phyloP scores from a whole-genome alignment of 192 early-diverging fungal species.

The Coemansia sp. region DNA sequence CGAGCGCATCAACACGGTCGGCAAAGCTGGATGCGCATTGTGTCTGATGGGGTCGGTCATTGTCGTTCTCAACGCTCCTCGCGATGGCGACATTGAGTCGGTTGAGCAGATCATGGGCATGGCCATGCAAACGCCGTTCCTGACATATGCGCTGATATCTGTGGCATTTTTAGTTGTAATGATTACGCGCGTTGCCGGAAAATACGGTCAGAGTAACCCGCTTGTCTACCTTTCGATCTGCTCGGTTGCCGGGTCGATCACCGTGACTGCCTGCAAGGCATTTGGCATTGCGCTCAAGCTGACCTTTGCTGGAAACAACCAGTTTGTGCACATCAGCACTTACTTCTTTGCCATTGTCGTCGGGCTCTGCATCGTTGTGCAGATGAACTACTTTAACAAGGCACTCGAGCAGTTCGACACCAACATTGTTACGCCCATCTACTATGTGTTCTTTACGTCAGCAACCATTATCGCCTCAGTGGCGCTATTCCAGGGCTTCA shows the following conservation, averaged over 20 bases:
- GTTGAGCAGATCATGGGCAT: slow-evolving; percentile 83
- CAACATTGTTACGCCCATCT: slow-evolving; percentile 85
- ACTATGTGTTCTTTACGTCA: slow-evolving; percentile 95
- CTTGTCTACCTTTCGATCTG: slow-evolving; percentile 94
- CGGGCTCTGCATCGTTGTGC: slow-evolving; percentile 78
- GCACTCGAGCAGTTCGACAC: slow-evolving; percentile 90
- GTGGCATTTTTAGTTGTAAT: slow-evolving; percentile 63
- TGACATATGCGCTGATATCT: slow-evolving; percentile 74
- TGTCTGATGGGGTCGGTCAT: slow-evolving; percentile 86
- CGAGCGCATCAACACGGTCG: slow-evolving; percentile 76
- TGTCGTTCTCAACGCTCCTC: slow-evolving; percentile 84
- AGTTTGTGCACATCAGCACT: slow-evolving; percentile 85
- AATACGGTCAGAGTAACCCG: slow-evolving; percentile 74
- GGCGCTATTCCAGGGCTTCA: slow-evolving; percentile 85
- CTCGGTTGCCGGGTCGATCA: slow-evolving; percentile 92
- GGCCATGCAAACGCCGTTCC: slow-evolving; percentile 77
- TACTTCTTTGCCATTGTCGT: slow-evolving; percentile 85
- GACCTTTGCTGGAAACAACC: slow-evolving; percentile 90
- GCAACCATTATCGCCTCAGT: slow-evolving; percentile 89
- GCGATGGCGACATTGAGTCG: slow-evolving; percentile 72
- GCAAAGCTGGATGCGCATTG: slow-evolving; percentile 86
- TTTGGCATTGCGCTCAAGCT: slow-evolving; percentile 91
- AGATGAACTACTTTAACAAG: slow-evolving; percentile 99
- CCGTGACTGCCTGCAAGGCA: slow-evolving; percentile 89
- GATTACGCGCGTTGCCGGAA: slow-evolving; percentile 79